phyloP scores from a whole-genome alignment of 2,329 filamentous ascomycete genomes.

The Nigrospora sphaerica region DNA sequence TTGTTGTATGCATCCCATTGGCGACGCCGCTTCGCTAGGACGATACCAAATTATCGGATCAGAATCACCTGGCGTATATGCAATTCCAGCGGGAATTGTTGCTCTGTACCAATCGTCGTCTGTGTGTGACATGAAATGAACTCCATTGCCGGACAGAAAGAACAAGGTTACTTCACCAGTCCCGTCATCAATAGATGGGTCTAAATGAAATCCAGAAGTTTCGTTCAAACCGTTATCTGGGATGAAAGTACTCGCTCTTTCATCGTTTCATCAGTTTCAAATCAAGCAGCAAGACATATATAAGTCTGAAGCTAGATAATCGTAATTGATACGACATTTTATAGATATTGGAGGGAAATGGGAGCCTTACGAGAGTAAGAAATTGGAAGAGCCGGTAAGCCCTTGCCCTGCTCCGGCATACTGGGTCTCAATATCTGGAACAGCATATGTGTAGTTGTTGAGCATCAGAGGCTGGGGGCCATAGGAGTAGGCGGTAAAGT shows the following conservation, averaged over 20 bases:
- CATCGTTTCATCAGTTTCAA: no score
- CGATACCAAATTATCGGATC: neutral
- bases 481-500: neutral
- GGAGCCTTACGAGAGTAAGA: neutral
- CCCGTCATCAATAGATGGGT: neutral
- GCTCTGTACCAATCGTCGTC: conserved; percentile 12
- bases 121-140: conserved; percentile 2
- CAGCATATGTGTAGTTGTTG: neutral
- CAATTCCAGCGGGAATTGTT: neutral
- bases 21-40: neutral
- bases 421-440: neutral
- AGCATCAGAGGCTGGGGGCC: neutral
- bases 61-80: no score
- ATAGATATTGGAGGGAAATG: no score
- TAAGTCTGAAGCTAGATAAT: no score
- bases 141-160: conserved; percentile 10
- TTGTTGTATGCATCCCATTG: neutral
- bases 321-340: no score
- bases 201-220: neutral
- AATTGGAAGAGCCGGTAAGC: neutral
- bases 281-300: no score
- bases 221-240: neutral
- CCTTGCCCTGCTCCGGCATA: neutral
- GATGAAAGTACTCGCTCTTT: no score
- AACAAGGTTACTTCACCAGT: conserved; percentile 3